A percentile compares a stretch with the other conserved stretches of the same genome.
phyloP scores from a whole-genome alignment of 495 filamentous ascomycete species.

The Penicillium mononematosum region DNA sequence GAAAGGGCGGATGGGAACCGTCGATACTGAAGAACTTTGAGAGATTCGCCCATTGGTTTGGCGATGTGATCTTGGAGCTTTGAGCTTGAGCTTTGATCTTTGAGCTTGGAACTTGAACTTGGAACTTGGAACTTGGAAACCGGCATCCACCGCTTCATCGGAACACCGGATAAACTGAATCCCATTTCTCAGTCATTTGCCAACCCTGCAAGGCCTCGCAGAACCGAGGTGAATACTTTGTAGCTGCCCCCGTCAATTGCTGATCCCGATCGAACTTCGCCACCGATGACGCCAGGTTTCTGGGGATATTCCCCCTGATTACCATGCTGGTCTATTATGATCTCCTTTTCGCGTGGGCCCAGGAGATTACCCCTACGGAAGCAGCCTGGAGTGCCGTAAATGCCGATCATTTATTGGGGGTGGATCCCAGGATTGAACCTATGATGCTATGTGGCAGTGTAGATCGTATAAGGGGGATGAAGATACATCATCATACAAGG shows the following conservation, averaged over 20 bases:
- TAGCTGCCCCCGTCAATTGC: neutral
- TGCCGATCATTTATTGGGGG: constrained; percentile 17
- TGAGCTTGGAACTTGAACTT: neutral
- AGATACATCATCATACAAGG: too few species aligned
- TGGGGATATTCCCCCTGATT: constrained; percentile 14
- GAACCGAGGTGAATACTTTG: neutral
- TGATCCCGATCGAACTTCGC: constrained; percentile 3
- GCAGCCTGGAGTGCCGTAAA: constrained; percentile 9
- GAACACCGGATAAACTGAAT: neutral
- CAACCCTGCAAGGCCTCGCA: neutral
- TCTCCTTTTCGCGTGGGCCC: constrained; percentile 16
- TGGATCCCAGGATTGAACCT: constrained; percentile 12
- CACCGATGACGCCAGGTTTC: constrained; percentile 11
- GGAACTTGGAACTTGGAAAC: neutral
- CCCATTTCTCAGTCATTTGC: neutral
- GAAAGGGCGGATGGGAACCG: constrained; percentile 50
- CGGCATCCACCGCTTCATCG: neutral
- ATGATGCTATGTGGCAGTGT: constrained; percentile 2
- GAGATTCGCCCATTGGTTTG: neutral
- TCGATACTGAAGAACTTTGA: constrained; percentile 10
- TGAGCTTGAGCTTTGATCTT: neutral
- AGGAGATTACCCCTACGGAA: constrained; percentile 16
- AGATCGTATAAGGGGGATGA: neutral
- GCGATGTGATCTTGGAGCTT: neutral
- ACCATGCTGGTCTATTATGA: constrained; percentile 24